phyloP scores from a whole-genome alignment of 2,329 filamentous ascomycete genomes.

The Cadophora sp. region DNA sequence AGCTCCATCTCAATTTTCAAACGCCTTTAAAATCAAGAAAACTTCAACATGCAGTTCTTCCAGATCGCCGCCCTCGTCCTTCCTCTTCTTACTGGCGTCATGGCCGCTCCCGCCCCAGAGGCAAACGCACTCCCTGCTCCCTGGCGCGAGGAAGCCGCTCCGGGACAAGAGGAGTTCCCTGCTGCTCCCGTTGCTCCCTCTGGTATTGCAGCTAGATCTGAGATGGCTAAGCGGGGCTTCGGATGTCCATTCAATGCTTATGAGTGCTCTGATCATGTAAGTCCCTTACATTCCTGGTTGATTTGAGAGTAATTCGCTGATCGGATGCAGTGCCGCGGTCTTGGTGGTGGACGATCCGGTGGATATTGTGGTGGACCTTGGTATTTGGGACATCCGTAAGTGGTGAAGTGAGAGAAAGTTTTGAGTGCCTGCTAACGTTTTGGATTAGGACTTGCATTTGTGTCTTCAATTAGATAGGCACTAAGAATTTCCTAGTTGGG shows the following conservation, averaged over 20 bases:
- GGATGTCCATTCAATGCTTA: constrained; percentile 8
- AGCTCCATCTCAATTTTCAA: background rate
- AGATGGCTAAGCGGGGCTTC: constrained; percentile 3
- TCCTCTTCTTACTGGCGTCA: constrained; percentile 5
- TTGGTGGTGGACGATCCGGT: constrained; percentile 1
- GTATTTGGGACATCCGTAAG: constrained; percentile 2
- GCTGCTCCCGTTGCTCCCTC: background rate
- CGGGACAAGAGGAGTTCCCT: constrained; percentile 3
- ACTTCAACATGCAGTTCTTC: constrained; percentile 14
- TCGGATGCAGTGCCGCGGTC: constrained; percentile 1
- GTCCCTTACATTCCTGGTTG: constrained; percentile 3
- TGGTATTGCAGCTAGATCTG: background rate
- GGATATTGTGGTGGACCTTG: background rate
- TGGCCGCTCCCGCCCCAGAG: constrained; percentile 10
- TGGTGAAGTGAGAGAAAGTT: constrained; percentile 1
- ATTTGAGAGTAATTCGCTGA: constrained; percentile 2
- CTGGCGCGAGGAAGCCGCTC: constrained; percentile 3
- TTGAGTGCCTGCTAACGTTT: constrained; percentile 1
- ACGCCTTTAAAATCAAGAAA: background rate
- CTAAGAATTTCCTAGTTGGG: background rate
- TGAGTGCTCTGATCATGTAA: constrained; percentile 2
- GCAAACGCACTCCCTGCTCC: constrained; percentile 2
- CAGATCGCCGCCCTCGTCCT: constrained; percentile 8
- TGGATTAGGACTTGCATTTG: constrained; percentile 2
- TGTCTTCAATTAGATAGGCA: background rate